A percentile compares a stretch with the other conserved stretches of the same genome.
Conservation (phyloP, 179 eudicot species). For the Silene vulgaris region DNA sequence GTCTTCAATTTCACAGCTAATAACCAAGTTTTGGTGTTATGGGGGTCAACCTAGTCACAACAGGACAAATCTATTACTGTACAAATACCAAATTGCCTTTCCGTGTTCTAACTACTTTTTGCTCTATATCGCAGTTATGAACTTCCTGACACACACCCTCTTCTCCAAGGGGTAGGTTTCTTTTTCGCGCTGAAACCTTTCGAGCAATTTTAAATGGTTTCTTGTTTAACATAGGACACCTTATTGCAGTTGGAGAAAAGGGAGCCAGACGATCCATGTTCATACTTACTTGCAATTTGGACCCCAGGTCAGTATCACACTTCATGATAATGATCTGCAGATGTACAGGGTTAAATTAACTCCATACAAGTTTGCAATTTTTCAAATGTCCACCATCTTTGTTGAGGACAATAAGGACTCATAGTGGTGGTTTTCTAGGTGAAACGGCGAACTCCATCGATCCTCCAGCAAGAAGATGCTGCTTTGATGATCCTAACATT, state of each 20-base stretch:
- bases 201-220: not conserved
- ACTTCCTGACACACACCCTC: slow-evolving; percentile 67
- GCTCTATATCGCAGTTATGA: slow-evolving; percentile 49
- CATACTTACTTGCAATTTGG: slow-evolving; percentile 92
- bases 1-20: not conserved
- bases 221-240: slow-evolving; percentile 13
- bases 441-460: slow-evolving; percentile 67
- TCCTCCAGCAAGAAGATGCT: slow-evolving; percentile 64
- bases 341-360: not conserved
- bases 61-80: not conserved
- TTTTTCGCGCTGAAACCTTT: not conserved
- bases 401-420: not conserved
- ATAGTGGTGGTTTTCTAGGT: slow-evolving; percentile 38
- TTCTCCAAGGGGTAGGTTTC: slow-evolving; percentile 44
- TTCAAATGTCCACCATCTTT: slow-evolving; percentile 4
- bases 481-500: slow-evolving; percentile 48
- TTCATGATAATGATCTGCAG: slow-evolving; percentile 6
- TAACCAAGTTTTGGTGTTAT: not conserved
- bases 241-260: slow-evolving; percentile 63
- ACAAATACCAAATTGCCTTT: slow-evolving; percentile 11
- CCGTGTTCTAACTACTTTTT: slow-evolving; percentile 22
- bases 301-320: slow-evolving; percentile 41
- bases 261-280: slow-evolving; percentile 87
- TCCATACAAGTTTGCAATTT: not conserved
- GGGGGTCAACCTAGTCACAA: not conserved